Evolutionary conservation across 2,329 filamentous ascomycete genomes (phyloP).

Genomic region (Thyridium curvatum): DNA sequence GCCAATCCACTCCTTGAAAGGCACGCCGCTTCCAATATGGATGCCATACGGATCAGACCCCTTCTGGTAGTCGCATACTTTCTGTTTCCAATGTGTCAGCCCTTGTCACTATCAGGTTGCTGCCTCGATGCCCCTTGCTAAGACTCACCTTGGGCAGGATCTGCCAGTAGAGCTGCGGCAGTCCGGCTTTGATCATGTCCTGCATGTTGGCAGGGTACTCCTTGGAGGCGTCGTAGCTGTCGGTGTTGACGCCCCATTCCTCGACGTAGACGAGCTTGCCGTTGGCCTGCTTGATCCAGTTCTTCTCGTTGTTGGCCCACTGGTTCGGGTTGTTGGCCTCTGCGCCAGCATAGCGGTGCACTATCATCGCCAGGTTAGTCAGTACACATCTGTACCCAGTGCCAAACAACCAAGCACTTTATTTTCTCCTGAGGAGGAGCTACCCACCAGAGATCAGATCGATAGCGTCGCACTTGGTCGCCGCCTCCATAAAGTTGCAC

Average conservation of each 20-base stretch:
- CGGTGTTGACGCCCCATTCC: slow-evolving; percentile 15
- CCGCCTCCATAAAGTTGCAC: slow-evolving; percentile 17
- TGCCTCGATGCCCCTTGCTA: no score
- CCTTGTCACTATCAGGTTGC: no score
- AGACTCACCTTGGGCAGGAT: slow-evolving; percentile 12
- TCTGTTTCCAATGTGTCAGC: no score
- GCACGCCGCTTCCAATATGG: no score
- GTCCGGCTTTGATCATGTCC: slow-evolving; percentile 19
- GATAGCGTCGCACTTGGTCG: slow-evolving; percentile 18
- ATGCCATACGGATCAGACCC: no score
- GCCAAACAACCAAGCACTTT: no score
- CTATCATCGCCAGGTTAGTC: no score
- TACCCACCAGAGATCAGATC: slow-evolving; percentile 13
- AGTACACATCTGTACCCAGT: no score
- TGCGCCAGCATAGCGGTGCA: slow-evolving; percentile 5
- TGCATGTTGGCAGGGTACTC: slow-evolving; percentile 17
- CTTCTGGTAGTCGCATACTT: no score
- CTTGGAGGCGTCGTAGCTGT: slow-evolving; percentile 4
- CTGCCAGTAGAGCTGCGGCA: slow-evolving; percentile 25
- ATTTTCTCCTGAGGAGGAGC: no score
- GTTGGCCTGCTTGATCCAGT: slow-evolving; percentile 15
- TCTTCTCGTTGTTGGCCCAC: slow-evolving; percentile 14
- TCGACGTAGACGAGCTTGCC: slow-evolving; percentile 23
- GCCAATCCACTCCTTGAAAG: no score
- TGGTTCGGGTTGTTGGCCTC: slow-evolving; percentile 16